A percentile compares a stretch with the other conserved stretches of the same genome.
Evolutionary conservation across 176 grass and related monocot species (phyloP).

Genomic region (Zizania latifolia): DNA sequence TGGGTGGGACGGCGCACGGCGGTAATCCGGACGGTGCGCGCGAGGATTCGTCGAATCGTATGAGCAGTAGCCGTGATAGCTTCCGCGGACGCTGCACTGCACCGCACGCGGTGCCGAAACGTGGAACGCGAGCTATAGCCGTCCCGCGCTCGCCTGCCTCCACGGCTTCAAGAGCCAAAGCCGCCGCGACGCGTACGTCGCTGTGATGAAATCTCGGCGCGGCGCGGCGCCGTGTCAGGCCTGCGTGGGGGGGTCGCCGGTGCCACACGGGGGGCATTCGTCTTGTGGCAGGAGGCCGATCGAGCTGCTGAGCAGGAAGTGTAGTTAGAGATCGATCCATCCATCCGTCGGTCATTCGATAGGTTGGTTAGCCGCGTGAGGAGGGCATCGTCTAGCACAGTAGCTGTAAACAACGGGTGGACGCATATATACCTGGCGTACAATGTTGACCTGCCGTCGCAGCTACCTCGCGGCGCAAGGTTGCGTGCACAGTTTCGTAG

Average conservation of each 20-base stretch:
- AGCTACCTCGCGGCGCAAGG: neutral
- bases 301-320: no score
- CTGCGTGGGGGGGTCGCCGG: no score
- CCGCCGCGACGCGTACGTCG: neutral
- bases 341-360: no score
- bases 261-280: no score
- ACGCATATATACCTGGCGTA: no score
- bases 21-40: neutral
- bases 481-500: slow-evolving; percentile 13
- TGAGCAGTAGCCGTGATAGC: neutral
- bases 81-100: neutral
- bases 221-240: neutral
- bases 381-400: no score
- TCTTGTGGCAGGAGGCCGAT: no score
- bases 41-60: neutral
- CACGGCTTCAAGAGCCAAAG: neutral
- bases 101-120: neutral
- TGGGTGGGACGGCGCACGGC: neutral
- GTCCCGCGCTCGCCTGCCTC: neutral
- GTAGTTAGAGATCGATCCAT: no score
- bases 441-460: slow-evolving; percentile 19
- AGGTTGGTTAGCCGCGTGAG: no score
- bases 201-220: neutral
- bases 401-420: no score
- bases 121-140: neutral